Evolutionary conservation across 345 rosid species (phyloP).

Genomic region (Eucalyptus sp.): DNA sequence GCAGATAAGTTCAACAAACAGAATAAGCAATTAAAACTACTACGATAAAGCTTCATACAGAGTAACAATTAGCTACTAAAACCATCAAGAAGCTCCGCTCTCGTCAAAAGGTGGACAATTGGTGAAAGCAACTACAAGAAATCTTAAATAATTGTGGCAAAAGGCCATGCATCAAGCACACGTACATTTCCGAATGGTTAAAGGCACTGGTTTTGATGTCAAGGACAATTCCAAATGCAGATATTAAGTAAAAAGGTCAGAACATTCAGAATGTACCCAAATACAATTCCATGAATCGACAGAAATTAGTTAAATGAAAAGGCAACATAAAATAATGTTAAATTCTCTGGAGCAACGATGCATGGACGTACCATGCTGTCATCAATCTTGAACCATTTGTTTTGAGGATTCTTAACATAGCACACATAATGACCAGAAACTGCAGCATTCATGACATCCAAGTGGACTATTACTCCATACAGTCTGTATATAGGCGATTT

Average conservation of each 20-base stretch:
- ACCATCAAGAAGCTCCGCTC: not conserved
- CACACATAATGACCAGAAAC: slow-evolving; percentile 95
- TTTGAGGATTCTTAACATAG: slow-evolving; percentile 66
- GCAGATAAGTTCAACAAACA: not conserved
- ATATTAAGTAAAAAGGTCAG: not conserved
- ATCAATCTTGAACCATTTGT: slow-evolving; percentile 94
- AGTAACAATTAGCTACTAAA: not conserved
- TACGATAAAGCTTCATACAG: not conserved
- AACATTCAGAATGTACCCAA: not conserved
- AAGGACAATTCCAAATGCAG: not conserved
- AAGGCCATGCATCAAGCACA: not conserved
- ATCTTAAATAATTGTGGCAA: not conserved
- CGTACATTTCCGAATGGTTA: not conserved
- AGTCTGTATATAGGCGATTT: slow-evolving; percentile 78
- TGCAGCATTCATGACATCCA: slow-evolving; percentile 87
- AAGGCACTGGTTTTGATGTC: not conserved
- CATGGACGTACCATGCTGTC: slow-evolving; percentile 62
- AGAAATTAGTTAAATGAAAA: not conserved
- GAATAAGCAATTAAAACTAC: not conserved
- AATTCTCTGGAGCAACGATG: not conserved
- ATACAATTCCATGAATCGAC: not conserved
- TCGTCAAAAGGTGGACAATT: not conserved
- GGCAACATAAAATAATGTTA: not conserved
- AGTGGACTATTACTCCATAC: slow-evolving; percentile 89
- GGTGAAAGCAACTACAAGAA: not conserved